Evolutionary conservation across 2,329 filamentous ascomycete genomes (phyloP).

Genomic region (Sclerotinia nivalis): DNA sequence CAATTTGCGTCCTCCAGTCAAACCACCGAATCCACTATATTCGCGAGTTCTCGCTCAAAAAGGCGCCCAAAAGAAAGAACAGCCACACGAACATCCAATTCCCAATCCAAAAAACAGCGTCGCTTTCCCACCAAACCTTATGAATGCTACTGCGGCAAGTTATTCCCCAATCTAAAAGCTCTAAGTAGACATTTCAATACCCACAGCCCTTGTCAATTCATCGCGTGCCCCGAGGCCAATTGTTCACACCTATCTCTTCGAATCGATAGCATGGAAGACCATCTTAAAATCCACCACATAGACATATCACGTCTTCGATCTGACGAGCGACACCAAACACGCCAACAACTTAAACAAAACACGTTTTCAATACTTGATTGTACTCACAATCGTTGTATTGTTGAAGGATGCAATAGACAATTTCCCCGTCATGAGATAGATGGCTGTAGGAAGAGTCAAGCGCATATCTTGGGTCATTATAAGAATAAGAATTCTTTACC

Average conservation of each 20-base stretch:
- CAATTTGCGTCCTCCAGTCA: not conserved
- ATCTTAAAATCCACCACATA: not conserved
- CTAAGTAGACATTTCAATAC: not conserved
- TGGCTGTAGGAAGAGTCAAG: not conserved
- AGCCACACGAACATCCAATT: not conserved
- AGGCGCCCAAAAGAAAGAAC: not conserved
- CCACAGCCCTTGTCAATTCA: not conserved
- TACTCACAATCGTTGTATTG: not conserved
- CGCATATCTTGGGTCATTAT: not conserved
- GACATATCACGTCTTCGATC: not conserved
- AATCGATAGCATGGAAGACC: not conserved
- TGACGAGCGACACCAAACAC: accelerated
- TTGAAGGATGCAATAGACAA: not conserved
- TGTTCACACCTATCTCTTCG: not conserved
- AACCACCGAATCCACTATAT: too few relatives aligned
- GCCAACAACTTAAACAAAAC: not conserved
- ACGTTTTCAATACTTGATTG: not conserved
- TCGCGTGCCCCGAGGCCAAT: not conserved
- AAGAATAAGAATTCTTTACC: not conserved
- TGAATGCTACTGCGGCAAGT: not conserved
- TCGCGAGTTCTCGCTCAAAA: not conserved
- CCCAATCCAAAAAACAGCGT: not conserved
- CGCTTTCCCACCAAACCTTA: not conserved
- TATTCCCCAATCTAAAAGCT: not conserved
- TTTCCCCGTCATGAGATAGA: not conserved